Evolutionary conservation across 2,329 filamentous ascomycete genomes (phyloP).

Genomic region (Diaporthe ampelina): DNA sequence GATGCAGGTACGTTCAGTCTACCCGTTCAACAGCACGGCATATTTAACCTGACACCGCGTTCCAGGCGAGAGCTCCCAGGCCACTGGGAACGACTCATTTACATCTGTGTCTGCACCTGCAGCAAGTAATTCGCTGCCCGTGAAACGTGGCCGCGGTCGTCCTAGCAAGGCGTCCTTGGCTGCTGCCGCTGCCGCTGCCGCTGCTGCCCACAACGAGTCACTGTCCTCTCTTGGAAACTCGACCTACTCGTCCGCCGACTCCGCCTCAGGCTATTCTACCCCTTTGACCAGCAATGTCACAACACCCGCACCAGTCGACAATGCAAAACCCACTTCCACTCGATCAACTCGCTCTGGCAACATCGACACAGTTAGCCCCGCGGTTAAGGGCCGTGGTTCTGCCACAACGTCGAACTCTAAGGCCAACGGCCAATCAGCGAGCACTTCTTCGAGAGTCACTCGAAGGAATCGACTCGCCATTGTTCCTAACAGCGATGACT

Average conservation of each 20-base stretch:
- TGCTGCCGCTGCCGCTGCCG: constrained; percentile 16
- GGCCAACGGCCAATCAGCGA: constrained; percentile 39
- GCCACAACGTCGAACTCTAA: constrained; percentile 60
- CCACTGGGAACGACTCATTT: background rate
- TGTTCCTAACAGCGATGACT: constrained; percentile 59
- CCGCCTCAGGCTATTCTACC: constrained; percentile 54
- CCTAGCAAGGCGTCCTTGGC: constrained; percentile 45
- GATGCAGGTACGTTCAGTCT: constrained; percentile 25
- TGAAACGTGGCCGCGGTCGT: constrained; percentile 49
- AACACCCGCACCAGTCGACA: constrained; percentile 52
- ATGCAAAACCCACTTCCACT: constrained; percentile 35
- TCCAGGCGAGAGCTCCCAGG: constrained; percentile 18
- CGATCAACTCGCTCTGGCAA: constrained; percentile 44
- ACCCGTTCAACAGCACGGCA: background rate
- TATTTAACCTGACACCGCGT: constrained; percentile 17
- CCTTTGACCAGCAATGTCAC: constrained; percentile 59
- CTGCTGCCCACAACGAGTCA: constrained; percentile 48
- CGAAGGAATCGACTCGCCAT: constrained; percentile 61
- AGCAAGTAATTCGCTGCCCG: constrained; percentile 14
- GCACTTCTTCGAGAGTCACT: constrained; percentile 55
- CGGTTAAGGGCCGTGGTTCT: constrained; percentile 45
- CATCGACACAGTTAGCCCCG: constrained; percentile 54
- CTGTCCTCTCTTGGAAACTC: constrained; percentile 54
- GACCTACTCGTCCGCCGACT: constrained; percentile 51
- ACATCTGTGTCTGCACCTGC: constrained; percentile 6